Conservation (phyloP, 306 rosid genomes). For the Elaeagnus macrophylla region DNA sequence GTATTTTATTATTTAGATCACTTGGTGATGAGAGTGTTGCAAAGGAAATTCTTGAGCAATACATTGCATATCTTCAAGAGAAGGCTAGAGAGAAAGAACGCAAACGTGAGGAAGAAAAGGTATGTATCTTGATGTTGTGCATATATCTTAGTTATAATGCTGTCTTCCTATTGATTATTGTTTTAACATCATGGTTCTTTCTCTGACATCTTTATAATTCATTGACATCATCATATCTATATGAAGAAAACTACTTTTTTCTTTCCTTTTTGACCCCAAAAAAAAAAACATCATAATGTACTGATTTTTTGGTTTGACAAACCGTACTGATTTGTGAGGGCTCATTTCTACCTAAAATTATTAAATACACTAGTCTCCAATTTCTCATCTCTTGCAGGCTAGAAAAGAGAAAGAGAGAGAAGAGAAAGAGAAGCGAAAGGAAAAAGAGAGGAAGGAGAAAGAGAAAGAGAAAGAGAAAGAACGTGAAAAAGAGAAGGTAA, state of each 20-base stretch:
- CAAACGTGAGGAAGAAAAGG: constrained; percentile 96
- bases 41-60: constrained; percentile 72
- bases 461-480: constrained; percentile 75
- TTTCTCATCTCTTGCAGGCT: constrained; percentile 42
- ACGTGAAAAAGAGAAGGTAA: constrained; percentile 75
- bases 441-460: constrained; percentile 35
- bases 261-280: too few relatives aligned
- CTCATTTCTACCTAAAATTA: background rate
- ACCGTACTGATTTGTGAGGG: too few relatives aligned
- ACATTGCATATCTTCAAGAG: constrained; percentile 55
- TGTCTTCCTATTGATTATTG: background rate
- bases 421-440: constrained; percentile 48
- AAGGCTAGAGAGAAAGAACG: constrained; percentile 94
- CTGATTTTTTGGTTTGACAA: too few relatives aligned
- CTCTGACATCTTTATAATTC: too few relatives aligned
- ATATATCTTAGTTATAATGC: background rate
- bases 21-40: constrained; percentile 61
- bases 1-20: constrained; percentile 36
- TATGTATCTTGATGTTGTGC: constrained; percentile 9
- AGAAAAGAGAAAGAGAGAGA: constrained; percentile 81
- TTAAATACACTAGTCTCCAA: background rate
- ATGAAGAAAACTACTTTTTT: too few relatives aligned
- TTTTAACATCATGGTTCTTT: too few relatives aligned
- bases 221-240: too few relatives aligned
- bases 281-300: too few relatives aligned